A percentile compares a stretch with the other conserved stretches of the same genome.
These are phyloP conservation scores for Neurospora tetraspora DNA, from an alignment of 495 filamentous ascomycete genomes.

Conservation along the genomic window DNA sequence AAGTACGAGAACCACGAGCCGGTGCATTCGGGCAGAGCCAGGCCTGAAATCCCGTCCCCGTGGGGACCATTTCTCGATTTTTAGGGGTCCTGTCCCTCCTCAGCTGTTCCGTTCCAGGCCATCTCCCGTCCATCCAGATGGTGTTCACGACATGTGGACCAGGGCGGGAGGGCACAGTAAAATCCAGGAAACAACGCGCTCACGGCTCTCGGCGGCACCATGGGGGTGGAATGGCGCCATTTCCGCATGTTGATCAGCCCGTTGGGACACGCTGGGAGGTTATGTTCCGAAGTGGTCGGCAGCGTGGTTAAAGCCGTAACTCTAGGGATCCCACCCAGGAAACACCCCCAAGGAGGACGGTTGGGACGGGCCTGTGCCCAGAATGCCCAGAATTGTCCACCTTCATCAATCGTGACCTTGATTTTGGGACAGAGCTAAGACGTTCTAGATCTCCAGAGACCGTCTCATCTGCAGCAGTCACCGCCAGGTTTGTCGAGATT, in stretches of 20 bases:
- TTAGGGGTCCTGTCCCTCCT: background rate
- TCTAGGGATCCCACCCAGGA: background rate
- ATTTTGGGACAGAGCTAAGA: slow-evolving; percentile 6
- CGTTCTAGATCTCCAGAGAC: slow-evolving; percentile 19
- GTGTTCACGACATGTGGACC: background rate
- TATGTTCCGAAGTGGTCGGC: background rate
- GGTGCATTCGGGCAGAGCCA: background rate
- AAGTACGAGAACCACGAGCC: background rate
- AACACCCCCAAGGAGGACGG: background rate
- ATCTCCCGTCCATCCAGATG: background rate
- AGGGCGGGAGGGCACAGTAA: background rate
- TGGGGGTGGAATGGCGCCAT: slow-evolving; percentile 7
- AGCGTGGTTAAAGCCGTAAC: background rate
- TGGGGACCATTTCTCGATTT: background rate
- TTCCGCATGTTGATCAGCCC: background rate
- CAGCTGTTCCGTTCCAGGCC: background rate
- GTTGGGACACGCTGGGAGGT: background rate
- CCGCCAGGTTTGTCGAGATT: background rate
- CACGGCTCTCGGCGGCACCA: background rate
- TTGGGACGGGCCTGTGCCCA: background rate
- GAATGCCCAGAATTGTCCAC: background rate
- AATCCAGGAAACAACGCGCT: background rate
- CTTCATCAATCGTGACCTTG: slow-evolving; percentile 10
- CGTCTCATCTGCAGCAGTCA: slow-evolving; percentile 5
- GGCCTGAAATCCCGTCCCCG: background rate